phyloP scores from a whole-genome alignment of 805 yeast genomes.

The Metschnikowia aberdeeniae region DNA sequence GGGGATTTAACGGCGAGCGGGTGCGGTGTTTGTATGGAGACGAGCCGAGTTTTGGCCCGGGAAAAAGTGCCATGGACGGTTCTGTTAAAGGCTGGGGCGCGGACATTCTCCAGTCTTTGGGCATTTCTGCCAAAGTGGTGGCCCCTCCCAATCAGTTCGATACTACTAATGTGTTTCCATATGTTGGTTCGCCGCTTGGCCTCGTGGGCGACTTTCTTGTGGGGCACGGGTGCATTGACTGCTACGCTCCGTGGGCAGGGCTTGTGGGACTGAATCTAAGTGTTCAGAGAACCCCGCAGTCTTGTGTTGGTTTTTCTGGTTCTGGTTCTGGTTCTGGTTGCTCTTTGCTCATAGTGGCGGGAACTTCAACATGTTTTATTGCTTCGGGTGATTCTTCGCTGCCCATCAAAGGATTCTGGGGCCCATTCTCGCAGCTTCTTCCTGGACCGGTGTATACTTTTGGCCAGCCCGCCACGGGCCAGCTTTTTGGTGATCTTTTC shows the following conservation, averaged over 20 bases:
- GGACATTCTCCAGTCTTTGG: conserved; percentile 20
- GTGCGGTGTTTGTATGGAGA: conserved; percentile 12
- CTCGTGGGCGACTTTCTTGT: conserved; percentile 15
- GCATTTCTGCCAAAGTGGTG: conserved; percentile 13
- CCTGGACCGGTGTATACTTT: conserved; percentile 42
- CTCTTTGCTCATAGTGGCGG: conserved; percentile 50
- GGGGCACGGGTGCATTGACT: conserved; percentile 54
- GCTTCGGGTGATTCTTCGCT: conserved; percentile 22
- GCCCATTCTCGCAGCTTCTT: conserved; percentile 46
- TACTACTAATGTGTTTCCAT: not conserved
- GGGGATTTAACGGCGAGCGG: conserved; percentile 20
- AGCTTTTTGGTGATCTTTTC: conserved; percentile 46
- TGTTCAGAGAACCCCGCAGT: not conserved
- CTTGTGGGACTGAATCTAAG: not conserved
- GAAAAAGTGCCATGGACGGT: conserved; percentile 48
- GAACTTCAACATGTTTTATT: conserved; percentile 58
- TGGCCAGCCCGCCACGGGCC: conserved; percentile 60
- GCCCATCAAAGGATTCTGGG: conserved; percentile 51
- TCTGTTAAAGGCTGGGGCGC: conserved; percentile 52
- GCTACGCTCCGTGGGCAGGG: conserved; percentile 46
- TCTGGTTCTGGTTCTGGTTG: not conserved
- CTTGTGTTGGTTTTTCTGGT: not conserved
- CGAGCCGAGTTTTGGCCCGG: conserved; percentile 9
- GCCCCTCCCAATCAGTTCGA: conserved; percentile 5
- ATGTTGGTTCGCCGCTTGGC: conserved; percentile 22